These are phyloP conservation scores for Acanthamoeba lenticulata DNA, from an alignment of 208 protist genomes.

Conservation along the genomic window DNA sequence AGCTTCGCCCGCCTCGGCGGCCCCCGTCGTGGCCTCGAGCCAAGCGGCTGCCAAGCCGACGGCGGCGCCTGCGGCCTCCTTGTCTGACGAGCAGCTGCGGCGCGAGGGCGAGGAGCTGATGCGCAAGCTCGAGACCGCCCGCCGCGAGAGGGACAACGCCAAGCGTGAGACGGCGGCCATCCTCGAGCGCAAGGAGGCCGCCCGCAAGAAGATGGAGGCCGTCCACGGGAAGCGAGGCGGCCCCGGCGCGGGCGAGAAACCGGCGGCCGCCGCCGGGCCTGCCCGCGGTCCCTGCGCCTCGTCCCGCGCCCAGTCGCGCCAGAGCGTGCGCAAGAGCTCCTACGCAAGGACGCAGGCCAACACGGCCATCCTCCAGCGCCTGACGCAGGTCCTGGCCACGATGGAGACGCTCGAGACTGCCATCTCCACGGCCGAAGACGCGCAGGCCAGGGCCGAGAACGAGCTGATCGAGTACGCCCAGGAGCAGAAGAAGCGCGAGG, in stretches of 20 bases:
- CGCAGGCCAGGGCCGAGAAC: conserved; percentile 60
- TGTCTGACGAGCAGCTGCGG: not conserved
- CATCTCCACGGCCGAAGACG: conserved; percentile 44
- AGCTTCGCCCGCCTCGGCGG: not conserved
- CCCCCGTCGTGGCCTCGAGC: too few species aligned
- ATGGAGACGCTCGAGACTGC: conserved; percentile 35
- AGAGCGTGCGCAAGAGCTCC: conserved; percentile 32
- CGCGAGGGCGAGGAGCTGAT: conserved; percentile 44
- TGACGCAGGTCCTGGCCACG: conserved; percentile 13
- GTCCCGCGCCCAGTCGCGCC: not conserved
- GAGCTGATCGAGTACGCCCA: conserved; percentile 50
- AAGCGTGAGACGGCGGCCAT: not conserved
- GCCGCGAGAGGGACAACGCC: conserved; percentile 32
- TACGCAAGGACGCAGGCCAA: not conserved
- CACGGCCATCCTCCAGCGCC: conserved; percentile 3
- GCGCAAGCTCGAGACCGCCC: not conserved
- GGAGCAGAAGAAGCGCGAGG: conserved; percentile 36
- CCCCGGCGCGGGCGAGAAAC: not conserved
- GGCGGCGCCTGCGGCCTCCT: not conserved
- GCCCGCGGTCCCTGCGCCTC: not conserved
- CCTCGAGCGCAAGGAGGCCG: conserved; percentile 12
- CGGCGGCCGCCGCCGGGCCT: not conserved
- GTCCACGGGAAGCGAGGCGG: not conserved
- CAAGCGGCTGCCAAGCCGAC: too few species aligned
- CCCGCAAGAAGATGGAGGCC: conserved; percentile 42